phyloP scores from a whole-genome alignment of 768 basidiomycete species.

The Leccinum uliginosum region DNA sequence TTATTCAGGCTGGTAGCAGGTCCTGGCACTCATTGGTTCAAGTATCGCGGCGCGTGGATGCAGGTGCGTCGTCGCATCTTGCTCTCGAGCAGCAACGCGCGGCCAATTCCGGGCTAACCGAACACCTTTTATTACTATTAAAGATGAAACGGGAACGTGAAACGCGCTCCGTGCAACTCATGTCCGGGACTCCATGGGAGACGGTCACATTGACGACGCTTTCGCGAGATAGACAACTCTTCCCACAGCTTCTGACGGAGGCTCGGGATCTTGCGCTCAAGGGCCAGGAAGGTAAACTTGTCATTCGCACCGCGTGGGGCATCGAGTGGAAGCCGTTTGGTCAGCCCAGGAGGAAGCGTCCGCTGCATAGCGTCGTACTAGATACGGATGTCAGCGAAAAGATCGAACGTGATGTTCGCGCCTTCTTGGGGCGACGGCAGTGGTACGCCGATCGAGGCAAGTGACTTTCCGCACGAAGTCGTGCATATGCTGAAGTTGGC shows the following conservation, averaged over 20 bases:
- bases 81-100: background rate
- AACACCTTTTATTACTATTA: background rate
- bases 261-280: constrained; percentile 86
- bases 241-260: constrained; percentile 76
- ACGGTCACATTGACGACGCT: constrained; percentile 92
- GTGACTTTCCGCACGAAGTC: constrained; percentile 16
- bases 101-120: background rate
- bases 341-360: constrained; percentile 80
- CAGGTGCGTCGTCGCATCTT: constrained; percentile 50
- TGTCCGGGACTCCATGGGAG: constrained; percentile 95
- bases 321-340: constrained; percentile 97
- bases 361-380: constrained; percentile 85
- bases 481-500: constrained; percentile 6
- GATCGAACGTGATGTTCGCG: constrained; percentile 74
- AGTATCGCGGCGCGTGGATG: constrained; percentile 91
- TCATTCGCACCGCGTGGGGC: constrained; percentile 96
- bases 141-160: constrained; percentile 95
- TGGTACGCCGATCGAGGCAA: constrained; percentile 97
- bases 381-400: constrained; percentile 77
- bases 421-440: constrained; percentile 76
- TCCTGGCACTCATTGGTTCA: constrained; percentile 90
- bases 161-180: constrained; percentile 85
- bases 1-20: constrained; percentile 94
- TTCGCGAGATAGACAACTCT: constrained; percentile 78
- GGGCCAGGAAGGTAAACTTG: constrained; percentile 88